Evolutionary conservation across 345 rosid genomes (phyloP).

Genomic region (Arabidopsis suecica): DNA sequence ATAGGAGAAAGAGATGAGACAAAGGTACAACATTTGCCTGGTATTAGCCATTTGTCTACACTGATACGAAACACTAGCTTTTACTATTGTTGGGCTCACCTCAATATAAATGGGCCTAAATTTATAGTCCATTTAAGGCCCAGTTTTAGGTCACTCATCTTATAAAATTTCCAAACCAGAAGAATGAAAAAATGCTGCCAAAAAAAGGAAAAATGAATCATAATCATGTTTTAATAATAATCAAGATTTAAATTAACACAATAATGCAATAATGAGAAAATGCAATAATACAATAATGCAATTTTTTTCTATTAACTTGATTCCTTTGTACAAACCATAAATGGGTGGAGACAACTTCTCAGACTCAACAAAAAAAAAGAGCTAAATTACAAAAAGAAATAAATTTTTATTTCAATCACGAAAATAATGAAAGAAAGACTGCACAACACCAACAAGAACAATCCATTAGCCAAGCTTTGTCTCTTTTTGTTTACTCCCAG

Average conservation of each 20-base stretch:
- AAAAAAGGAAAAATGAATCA: not conserved
- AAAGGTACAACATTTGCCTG: constrained; percentile 30
- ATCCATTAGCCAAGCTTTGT: constrained; percentile 7
- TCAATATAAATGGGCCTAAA: not conserved
- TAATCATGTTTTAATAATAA: not conserved
- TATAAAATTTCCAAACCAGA: no score
- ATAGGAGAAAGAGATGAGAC: constrained; percentile 21
- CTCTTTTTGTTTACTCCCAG: constrained; percentile 18
- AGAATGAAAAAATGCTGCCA: no score
- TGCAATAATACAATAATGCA: not conserved
- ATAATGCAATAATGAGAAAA: not conserved
- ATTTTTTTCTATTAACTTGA: not conserved
- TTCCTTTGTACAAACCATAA: not conserved
- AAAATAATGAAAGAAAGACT: not conserved
- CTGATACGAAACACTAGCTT: constrained; percentile 15
- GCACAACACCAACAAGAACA: constrained; percentile 26
- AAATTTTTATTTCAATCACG: not conserved
- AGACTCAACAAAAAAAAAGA: not conserved
- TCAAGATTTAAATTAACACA: not conserved
- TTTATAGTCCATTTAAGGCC: not conserved
- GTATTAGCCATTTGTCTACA: constrained; percentile 21
- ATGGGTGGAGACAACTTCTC: not conserved
- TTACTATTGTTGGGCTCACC: constrained; percentile 5
- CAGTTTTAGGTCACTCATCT: not conserved
- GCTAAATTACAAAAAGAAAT: not conserved